Conservation (phyloP, 805 yeast species). For the Candida namnaoensis region DNA sequence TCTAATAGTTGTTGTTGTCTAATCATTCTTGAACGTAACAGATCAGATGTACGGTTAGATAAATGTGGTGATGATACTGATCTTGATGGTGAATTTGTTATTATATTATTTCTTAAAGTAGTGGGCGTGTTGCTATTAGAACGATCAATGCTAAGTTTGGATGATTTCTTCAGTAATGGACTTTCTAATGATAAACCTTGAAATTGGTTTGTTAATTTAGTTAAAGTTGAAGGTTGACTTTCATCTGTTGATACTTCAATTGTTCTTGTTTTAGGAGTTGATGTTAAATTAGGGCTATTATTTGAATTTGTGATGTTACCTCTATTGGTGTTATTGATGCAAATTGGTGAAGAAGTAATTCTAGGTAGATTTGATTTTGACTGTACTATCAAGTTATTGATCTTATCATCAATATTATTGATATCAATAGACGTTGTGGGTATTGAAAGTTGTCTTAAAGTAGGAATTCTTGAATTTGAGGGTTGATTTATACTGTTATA, state of each 20-base stretch:
- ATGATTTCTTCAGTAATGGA: not conserved
- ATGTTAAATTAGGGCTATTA: not conserved
- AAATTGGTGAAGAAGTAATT: slow-evolving; percentile 11
- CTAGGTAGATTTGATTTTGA: slow-evolving; percentile 14
- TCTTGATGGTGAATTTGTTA: not conserved
- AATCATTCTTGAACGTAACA: not conserved
- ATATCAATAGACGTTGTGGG: too few species aligned
- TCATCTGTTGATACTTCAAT: too few species aligned
- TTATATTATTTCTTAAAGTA: too few species aligned
- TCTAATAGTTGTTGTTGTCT: not conserved
- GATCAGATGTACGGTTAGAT: not conserved
- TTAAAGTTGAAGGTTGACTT: slow-evolving; percentile 10
- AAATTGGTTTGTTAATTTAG: slow-evolving; percentile 7
- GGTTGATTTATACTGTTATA: too few species aligned
- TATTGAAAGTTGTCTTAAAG: not conserved
- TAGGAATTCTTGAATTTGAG: not conserved
- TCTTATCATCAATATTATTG: not conserved
- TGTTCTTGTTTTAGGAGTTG: not conserved
- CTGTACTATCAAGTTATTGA: too few species aligned
- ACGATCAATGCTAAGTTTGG: not conserved
- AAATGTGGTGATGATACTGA: not conserved
- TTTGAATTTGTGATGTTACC: too few species aligned
- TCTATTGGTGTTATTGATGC: too few species aligned
- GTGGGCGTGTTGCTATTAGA: too few species aligned
- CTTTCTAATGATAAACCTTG: not conserved